Evolutionary conservation across 331 rosid genomes (phyloP).

Genomic region (Quercus tomentella): DNA sequence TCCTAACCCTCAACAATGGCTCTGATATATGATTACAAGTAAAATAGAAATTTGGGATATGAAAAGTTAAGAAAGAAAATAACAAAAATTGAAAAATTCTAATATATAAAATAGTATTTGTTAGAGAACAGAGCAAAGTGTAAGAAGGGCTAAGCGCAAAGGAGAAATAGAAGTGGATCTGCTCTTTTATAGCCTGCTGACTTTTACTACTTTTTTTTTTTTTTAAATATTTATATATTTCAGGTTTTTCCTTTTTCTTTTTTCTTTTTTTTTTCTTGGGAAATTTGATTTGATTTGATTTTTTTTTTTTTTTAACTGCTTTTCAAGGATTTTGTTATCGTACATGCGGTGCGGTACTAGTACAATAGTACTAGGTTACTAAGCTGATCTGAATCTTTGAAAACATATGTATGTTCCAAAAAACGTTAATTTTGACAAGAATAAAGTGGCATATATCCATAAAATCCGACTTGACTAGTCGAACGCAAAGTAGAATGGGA

Average conservation of each 20-base stretch:
- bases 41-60: conserved; percentile 15
- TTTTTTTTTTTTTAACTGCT: too few relatives aligned
- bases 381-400: too few relatives aligned
- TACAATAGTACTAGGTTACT: too few relatives aligned
- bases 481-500: too few relatives aligned
- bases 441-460: too few relatives aligned
- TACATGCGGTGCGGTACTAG: too few relatives aligned
- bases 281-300: too few relatives aligned
- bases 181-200: conserved; percentile 7
- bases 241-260: neutral
- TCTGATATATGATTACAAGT: conserved; percentile 31
- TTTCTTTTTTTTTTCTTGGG: too few relatives aligned
- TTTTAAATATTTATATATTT: neutral
- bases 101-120: neutral
- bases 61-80: neutral
- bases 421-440: too few relatives aligned
- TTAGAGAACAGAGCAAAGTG: conserved; percentile 27
- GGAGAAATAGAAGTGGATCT: neutral
- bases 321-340: too few relatives aligned
- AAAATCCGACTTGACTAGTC: too few relatives aligned
- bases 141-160: conserved; percentile 61
- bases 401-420: too few relatives aligned
- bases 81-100: conserved; percentile 16
- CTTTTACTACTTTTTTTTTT: neutral
- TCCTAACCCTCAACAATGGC: conserved; percentile 66